Evolutionary conservation across 257 asterid species (phyloP).

Genomic region (Catharanthus roseus): DNA sequence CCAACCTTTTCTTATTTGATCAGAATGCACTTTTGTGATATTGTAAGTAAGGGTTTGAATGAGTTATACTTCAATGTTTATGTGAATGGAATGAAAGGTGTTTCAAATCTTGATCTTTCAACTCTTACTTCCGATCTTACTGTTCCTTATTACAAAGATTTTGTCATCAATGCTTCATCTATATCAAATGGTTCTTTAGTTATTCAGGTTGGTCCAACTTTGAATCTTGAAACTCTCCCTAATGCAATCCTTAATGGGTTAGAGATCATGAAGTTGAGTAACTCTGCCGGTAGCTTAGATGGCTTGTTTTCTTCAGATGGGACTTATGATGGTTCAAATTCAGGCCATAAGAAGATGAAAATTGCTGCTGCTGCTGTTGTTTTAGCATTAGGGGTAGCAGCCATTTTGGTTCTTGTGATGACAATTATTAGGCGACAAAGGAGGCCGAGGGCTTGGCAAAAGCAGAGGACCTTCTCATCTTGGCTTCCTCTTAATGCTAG

Average conservation of each 20-base stretch:
- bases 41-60: conserved; percentile 55
- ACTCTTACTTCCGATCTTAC: conserved; percentile 61
- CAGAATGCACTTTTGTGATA: conserved; percentile 83
- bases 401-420: conserved; percentile 29
- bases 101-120: conserved; percentile 70
- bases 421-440: conserved; percentile 26
- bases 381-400: conserved; percentile 36
- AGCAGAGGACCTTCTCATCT: conserved; percentile 73
- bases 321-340: conserved; percentile 15
- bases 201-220: conserved; percentile 69
- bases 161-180: conserved; percentile 59
- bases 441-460: conserved; percentile 53
- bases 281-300: conserved; percentile 71
- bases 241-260: conserved; percentile 83
- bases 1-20: conserved; percentile 70
- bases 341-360: conserved; percentile 28
- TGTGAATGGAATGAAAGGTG: conserved; percentile 47
- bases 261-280: conserved; percentile 91
- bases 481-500: conserved; percentile 78
- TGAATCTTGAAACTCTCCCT: conserved; percentile 44
- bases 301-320: conserved; percentile 61
- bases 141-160: conserved; percentile 67
- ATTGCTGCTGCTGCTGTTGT: conserved; percentile 49
- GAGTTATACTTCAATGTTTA: conserved; percentile 91
- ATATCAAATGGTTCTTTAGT: conserved; percentile 44